Evolutionary conservation across 768 basidiomycete species (phyloP).

Genomic region (Cyclocybe aegerita): DNA sequence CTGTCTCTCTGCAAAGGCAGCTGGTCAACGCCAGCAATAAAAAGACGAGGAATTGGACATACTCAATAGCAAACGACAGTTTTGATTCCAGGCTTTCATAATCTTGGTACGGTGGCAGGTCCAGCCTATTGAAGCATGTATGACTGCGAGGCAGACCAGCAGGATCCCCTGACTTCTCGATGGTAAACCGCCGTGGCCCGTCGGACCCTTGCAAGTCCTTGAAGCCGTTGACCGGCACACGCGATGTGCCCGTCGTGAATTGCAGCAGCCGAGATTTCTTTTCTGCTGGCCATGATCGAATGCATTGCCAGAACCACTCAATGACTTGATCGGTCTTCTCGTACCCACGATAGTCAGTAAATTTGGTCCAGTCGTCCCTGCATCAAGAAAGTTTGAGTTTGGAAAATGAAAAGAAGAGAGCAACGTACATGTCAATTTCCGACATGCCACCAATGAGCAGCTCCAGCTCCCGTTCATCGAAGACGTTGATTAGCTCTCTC

Average conservation of each 20-base stretch:
- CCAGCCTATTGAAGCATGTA: slow-evolving; percentile 91
- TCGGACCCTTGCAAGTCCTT: slow-evolving; percentile 94
- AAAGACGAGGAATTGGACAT: slow-evolving; percentile 25
- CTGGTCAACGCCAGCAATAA: neutral
- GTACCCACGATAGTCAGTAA: slow-evolving; percentile 90
- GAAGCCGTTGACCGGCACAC: slow-evolving; percentile 90
- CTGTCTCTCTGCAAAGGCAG: slow-evolving; percentile 56
- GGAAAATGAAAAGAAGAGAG: neutral
- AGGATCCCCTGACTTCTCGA: slow-evolving; percentile 92
- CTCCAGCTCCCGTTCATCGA: slow-evolving; percentile 89
- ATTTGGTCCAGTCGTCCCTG: slow-evolving; percentile 91
- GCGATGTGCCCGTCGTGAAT: slow-evolving; percentile 86
- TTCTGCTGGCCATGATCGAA: slow-evolving; percentile 88
- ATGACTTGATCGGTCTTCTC: slow-evolving; percentile 86
- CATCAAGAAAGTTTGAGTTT: slow-evolving; percentile 7
- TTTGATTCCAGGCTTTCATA: slow-evolving; percentile 87
- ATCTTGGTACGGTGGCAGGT: slow-evolving; percentile 87
- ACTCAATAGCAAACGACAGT: slow-evolving; percentile 83
- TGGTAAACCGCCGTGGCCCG: slow-evolving; percentile 89
- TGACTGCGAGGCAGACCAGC: slow-evolving; percentile 86
- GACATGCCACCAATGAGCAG: slow-evolving; percentile 91
- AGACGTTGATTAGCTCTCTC: slow-evolving; percentile 80
- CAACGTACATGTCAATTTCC: slow-evolving; percentile 78
- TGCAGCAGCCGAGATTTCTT: slow-evolving; percentile 84
- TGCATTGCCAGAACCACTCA: slow-evolving; percentile 95